phyloP scores from a whole-genome alignment of 106 monocot species.

The Posidonia australis region DNA sequence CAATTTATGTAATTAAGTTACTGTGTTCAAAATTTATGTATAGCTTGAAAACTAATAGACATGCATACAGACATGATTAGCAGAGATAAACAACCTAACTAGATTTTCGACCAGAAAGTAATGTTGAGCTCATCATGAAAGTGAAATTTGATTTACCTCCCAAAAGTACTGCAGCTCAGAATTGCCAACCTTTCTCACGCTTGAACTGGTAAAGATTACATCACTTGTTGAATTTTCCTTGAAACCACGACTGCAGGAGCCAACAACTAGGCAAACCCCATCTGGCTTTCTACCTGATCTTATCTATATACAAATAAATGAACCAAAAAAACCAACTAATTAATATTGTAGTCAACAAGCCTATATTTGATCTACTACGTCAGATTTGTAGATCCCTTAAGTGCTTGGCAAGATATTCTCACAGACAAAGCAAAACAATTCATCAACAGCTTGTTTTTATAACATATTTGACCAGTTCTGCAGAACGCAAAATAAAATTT shows the following conservation, averaged over 20 bases:
- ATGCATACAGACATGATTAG: neutral
- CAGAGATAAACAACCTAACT: neutral
- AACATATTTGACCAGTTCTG: too few relatives aligned
- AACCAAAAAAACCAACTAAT: neutral
- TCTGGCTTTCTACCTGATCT: constrained; percentile 76
- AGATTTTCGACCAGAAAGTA: too few relatives aligned
- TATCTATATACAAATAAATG: constrained; percentile 34
- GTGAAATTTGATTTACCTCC: constrained; percentile 47
- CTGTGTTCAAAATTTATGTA: too few relatives aligned
- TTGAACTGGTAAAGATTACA: constrained; percentile 72
- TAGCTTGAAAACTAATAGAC: neutral
- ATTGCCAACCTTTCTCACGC: constrained; percentile 35
- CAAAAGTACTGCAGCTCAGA: constrained; percentile 71
- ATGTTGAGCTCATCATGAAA: neutral
- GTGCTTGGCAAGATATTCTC: too few relatives aligned
- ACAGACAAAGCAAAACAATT: too few relatives aligned
- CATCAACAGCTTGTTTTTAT: too few relatives aligned
- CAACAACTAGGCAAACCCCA: constrained; percentile 95
- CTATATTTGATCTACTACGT: too few relatives aligned
- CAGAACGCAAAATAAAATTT: too few relatives aligned
- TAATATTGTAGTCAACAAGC: too few relatives aligned
- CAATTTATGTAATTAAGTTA: neutral
- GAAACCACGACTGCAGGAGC: constrained; percentile 75
- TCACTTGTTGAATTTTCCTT: constrained; percentile 65
- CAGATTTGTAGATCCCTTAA: too few relatives aligned